Evolutionary conservation across 208 protist genomes (phyloP).

Genomic region (Wallacemonas rigidus): DNA sequence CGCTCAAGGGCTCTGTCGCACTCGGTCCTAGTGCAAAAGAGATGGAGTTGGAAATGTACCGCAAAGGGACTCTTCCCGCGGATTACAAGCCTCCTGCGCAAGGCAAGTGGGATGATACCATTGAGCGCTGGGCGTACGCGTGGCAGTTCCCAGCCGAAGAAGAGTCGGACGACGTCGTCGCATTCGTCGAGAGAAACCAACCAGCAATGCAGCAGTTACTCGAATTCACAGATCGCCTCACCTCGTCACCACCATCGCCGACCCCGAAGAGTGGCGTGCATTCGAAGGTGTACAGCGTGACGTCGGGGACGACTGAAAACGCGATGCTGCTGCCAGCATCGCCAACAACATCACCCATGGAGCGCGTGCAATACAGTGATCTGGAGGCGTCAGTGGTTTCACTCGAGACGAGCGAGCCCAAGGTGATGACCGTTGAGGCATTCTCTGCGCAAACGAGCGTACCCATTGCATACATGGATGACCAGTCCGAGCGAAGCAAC

Average conservation of each 20-base stretch:
- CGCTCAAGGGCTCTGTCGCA: slow-evolving; percentile 68
- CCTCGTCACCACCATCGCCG: slow-evolving; percentile 43
- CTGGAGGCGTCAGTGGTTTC: slow-evolving; percentile 40
- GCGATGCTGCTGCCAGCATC: not conserved
- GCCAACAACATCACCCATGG: not conserved
- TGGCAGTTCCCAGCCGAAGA: slow-evolving; percentile 92
- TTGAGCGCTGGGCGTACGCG: slow-evolving; percentile 90
- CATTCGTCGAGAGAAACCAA: slow-evolving; percentile 52
- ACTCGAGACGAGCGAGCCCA: not conserved
- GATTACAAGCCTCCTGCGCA: slow-evolving; percentile 87
- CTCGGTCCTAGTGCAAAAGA: slow-evolving; percentile 81
- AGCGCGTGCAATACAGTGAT: slow-evolving; percentile 30
- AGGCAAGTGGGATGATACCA: slow-evolving; percentile 91
- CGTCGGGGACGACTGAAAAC: not conserved
- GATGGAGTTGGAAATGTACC: slow-evolving; percentile 85
- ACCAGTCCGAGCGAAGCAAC: slow-evolving; percentile 71
- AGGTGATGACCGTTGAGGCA: slow-evolving; percentile 41
- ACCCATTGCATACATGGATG: slow-evolving; percentile 87
- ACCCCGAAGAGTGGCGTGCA: slow-evolving; percentile 40
- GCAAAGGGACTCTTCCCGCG: slow-evolving; percentile 64
- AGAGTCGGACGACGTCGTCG: slow-evolving; percentile 47
- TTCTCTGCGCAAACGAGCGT: slow-evolving; percentile 56
- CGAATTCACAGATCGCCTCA: slow-evolving; percentile 62
- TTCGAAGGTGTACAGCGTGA: slow-evolving; percentile 44
- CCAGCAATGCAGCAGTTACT: slow-evolving; percentile 60